phyloP scores from a whole-genome alignment of 305 asterid species.

The Stenogyne calaminthoides region DNA sequence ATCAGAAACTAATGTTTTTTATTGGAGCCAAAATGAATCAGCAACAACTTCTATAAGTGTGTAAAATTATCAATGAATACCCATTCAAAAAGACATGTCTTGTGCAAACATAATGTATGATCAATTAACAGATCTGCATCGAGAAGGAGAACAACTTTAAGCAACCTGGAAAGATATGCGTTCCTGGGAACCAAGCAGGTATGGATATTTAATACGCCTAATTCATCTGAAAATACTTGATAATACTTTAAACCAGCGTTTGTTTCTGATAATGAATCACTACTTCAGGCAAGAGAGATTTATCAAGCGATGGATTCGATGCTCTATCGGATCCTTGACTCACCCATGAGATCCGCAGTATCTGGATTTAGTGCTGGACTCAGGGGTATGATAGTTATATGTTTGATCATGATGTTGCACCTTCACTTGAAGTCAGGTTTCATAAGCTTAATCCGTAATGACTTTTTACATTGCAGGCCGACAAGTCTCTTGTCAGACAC shows the following conservation, averaged over 20 bases:
- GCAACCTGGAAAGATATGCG: conserved; percentile 93
- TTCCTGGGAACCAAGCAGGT: conserved; percentile 82
- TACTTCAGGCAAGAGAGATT: conserved; percentile 79
- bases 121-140: conserved; percentile 49
- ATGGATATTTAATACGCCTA: not conserved
- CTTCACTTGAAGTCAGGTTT: not conserved
- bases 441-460: not conserved
- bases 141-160: conserved; percentile 94
- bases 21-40: not conserved
- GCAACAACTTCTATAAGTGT: not conserved
- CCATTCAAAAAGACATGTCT: not conserved
- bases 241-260: not conserved
- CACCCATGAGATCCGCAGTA: conserved; percentile 79
- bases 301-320: conserved; percentile 62
- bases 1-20: not conserved
- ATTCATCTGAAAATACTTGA: not conserved
- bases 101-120: not conserved
- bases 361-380: conserved; percentile 87
- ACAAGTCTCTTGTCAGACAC: conserved; percentile 78
- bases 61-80: not conserved
- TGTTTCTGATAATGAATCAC: not conserved
- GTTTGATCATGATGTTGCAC: not conserved
- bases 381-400: conserved; percentile 51
- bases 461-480: conserved; percentile 52
- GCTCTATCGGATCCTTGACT: conserved; percentile 79